These are phyloP conservation scores for Hamigera avellanea DNA, from an alignment of 495 filamentous ascomycete species.

Conservation along the genomic window DNA sequence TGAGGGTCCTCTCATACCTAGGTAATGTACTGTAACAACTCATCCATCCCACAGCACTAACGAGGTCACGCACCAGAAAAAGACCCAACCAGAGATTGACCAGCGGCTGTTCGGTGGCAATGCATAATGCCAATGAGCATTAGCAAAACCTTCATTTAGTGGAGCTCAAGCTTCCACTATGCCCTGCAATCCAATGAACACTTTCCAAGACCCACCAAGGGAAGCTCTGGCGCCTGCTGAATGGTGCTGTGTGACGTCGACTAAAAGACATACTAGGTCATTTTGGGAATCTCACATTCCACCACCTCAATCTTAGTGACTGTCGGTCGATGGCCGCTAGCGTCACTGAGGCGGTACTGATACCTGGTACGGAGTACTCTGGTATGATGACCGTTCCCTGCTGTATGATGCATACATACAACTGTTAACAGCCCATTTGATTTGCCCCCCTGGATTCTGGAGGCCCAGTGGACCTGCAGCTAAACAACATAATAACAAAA, in stretches of 20 bases:
- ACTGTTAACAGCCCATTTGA: too few species aligned
- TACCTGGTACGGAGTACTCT: too few species aligned
- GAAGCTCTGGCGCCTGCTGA: too few species aligned
- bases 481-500: too few species aligned
- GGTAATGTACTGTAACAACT: conserved; percentile 3
- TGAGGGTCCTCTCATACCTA: neutral
- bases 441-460: too few species aligned
- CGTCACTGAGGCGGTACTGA: neutral
- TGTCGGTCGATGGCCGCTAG: conserved; percentile 4
- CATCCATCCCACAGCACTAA: conserved; percentile 12
- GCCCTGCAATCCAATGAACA: too few species aligned
- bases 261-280: conserved; percentile 4
- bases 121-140: conserved; percentile 11
- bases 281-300: conserved; percentile 1
- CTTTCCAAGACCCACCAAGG: too few species aligned
- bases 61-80: conserved; percentile 22
- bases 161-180: neutral
- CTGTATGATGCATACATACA: conserved; percentile 9
- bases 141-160: neutral
- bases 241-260: neutral
- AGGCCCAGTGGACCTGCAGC: too few species aligned
- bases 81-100: conserved; percentile 10
- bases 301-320: conserved; percentile 5
- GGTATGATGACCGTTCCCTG: conserved; percentile 3
- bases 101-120: conserved; percentile 18